Evolutionary conservation across 148 eudicot species (phyloP), one percentile per base, ranked within the genome.

Genomic region (Spergularia bocconei): DNA sequence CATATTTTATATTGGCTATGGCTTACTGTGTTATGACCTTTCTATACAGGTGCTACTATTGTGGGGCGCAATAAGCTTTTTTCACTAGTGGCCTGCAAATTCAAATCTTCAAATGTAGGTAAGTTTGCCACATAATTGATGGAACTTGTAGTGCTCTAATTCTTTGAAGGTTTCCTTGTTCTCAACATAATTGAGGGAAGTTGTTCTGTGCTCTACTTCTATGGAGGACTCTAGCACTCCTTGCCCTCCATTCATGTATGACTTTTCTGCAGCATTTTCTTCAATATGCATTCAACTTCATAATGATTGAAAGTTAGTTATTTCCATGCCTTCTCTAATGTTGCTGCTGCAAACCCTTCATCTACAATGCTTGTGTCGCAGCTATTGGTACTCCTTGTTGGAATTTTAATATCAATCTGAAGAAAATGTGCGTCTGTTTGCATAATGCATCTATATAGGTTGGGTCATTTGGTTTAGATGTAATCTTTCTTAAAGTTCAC

Each of bases 51-150:
- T 71, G 79, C 71, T 70, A 44, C 67, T 36, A 36, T 58, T 44
- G 79, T 70, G 60, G 88, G 86, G 23, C 83, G 79, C 53, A 82
- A 73, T 62, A 86, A 87, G 78, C 79, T 87, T 76, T 79, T 84
- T 63, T 81, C 83, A 36, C 79, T 78, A 58, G 60, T 80, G 78
- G 82, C 89, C 67, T 71, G 78, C 79, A 88, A 84, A 79, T 21
- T 69, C 33, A 83, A 77, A 72, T 20, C 79, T 61, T 76, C 85
- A 63, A 74, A 54, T 70, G 75, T 71, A 68, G 82, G 91, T 84
- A 73, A 79, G 82, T 54, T 63, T 44, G 48, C 48, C 4, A 44
- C 10, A 44, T 44, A 44, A 44, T 44, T 44, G 8, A 9, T 6
- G 48, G 48, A 44, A 44, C 0, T 44, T 44, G 48, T 44, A 44